Evolutionary conservation across 2,329 filamentous ascomycete genomes (phyloP).

Genomic region (Podosphaera aphanis): DNA sequence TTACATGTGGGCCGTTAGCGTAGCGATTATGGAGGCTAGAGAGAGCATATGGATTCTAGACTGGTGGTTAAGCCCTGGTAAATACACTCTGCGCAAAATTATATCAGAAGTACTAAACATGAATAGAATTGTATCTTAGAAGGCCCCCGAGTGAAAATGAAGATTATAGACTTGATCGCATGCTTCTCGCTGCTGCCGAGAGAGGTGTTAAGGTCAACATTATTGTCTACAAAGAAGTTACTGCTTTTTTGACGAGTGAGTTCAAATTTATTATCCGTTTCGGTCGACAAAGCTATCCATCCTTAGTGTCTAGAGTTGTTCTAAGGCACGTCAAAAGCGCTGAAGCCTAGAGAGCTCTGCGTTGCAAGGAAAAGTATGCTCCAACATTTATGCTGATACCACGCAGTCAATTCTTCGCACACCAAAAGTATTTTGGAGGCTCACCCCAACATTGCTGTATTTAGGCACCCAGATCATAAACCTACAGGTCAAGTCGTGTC

Average conservation of each 20-base stretch:
- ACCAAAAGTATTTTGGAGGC: conserved; percentile 64
- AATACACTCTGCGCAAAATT: background rate
- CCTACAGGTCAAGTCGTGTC: conserved; percentile 47
- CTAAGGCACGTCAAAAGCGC: no score
- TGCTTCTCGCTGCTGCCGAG: conserved; percentile 62
- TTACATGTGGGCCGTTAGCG: conserved; percentile 68
- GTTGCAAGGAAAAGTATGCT: no score
- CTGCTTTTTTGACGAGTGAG: conserved; percentile 57
- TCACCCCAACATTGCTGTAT: conserved; percentile 69
- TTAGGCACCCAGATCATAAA: conserved; percentile 72
- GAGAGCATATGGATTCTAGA: conserved; percentile 64
- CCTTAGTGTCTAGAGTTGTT: no score
- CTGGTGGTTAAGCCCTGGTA: conserved; percentile 60
- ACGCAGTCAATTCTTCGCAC: conserved; percentile 24
- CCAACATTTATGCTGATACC: background rate
- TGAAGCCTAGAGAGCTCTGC: no score
- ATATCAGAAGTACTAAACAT: background rate
- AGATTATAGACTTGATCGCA: conserved; percentile 59
- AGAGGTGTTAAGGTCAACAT: conserved; percentile 65
- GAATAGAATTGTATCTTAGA: conserved; percentile 53
- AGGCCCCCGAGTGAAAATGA: conserved; percentile 63
- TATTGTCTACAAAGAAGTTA: conserved; percentile 83
- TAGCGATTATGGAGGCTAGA: conserved; percentile 52
- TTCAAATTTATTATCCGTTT: no score
- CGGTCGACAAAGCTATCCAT: no score